Percentiles rank a stretch among this genome's conserved stretches.
Conservation (phyloP, 805 yeast genomes). For the Saccharomyces mikatae region DNA sequence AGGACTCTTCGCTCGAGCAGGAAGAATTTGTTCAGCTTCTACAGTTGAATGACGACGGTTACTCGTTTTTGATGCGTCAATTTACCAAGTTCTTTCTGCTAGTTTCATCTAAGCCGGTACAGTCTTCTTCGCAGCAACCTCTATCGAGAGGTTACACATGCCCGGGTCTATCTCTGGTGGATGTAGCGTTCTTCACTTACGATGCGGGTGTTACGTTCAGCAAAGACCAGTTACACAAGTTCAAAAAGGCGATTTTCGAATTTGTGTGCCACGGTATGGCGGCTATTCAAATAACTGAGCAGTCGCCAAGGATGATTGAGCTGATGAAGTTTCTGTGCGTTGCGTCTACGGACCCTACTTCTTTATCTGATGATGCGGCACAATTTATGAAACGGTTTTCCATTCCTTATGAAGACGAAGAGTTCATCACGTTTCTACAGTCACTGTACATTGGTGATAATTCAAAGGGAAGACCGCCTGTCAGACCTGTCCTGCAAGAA, state of each 20-base stretch:
- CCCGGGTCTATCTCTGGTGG: conserved; percentile 57
- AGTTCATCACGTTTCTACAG: conserved; percentile 38
- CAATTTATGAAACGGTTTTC: conserved; percentile 42
- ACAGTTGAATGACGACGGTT: conserved; percentile 36
- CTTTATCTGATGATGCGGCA: conserved; percentile 47
- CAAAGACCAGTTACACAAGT: conserved; percentile 36
- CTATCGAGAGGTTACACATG: conserved; percentile 34
- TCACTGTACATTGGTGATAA: conserved; percentile 45
- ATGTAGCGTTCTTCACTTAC: conserved; percentile 54
- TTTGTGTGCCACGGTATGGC: conserved; percentile 10
- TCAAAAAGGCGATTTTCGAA: conserved; percentile 34
- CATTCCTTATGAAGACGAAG: conserved; percentile 44
- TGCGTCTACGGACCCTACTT: conserved; percentile 54
- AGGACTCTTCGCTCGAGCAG: conserved; percentile 38
- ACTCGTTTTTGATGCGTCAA: conserved; percentile 37
- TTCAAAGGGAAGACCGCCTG: conserved; percentile 41
- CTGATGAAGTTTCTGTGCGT: conserved; percentile 46
- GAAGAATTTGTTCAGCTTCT: conserved; percentile 30
- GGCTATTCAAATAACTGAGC: conserved; percentile 16
- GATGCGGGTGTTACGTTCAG: conserved; percentile 60
- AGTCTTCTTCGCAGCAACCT: conserved; percentile 33
- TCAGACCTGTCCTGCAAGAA: conserved; percentile 44
- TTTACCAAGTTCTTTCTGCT: conserved; percentile 53
- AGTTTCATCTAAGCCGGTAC: conserved; percentile 36
- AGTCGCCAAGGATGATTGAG: conserved; percentile 34